Evolutionary conservation across 257 asterid species (phyloP), one percentile per base, ranked within the genome.

Genomic region (Apocynum venetum): DNA sequence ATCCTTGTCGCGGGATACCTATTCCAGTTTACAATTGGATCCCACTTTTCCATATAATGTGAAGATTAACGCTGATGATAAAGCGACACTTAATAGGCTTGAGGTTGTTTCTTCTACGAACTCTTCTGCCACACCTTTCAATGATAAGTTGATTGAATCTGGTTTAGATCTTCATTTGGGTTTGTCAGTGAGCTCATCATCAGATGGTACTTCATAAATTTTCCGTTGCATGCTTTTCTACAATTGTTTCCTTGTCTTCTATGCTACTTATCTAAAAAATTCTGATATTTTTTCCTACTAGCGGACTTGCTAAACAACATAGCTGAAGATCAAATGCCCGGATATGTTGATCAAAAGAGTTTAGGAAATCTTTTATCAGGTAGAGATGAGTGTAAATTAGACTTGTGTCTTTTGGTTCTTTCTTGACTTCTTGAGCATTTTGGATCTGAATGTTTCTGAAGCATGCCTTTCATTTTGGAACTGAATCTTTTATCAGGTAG

Each of bases 401-500:
- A 46, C 52, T 17, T 52, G 61, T 38, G 31, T 57, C 48, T 59
- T 43, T 55, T 76, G 65, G 43, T 76, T 76, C 69, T 44, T 52
- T 0, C 9, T 73, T 48, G 66, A 49, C 48, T 48, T 80, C 57
- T 76, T 77, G 73, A 79, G 38, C 60, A 36, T 48, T 46, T 31
- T 14, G 38, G 20, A 77, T 6, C 20, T 49, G 51, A 75, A 46
- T 48, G 64, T 72, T 69, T 46, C 72, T 74, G 31, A 25, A 25
- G 31, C 31, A 25, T 25, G 31, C 31, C 31, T 25, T 25, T 25
- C 31, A 25, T 25, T 25, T 25, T 25, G 31, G 31, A 25, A 25
- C 31, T 25, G 31, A 84, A 73, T 72, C 79, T 83, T 79, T 70
- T 82, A 79, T 89, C 85, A 83, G 96, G 97, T 94, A 89, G 59